phyloP scores from a whole-genome alignment of 345 rosid genomes.

The Kernera saxatilis region DNA sequence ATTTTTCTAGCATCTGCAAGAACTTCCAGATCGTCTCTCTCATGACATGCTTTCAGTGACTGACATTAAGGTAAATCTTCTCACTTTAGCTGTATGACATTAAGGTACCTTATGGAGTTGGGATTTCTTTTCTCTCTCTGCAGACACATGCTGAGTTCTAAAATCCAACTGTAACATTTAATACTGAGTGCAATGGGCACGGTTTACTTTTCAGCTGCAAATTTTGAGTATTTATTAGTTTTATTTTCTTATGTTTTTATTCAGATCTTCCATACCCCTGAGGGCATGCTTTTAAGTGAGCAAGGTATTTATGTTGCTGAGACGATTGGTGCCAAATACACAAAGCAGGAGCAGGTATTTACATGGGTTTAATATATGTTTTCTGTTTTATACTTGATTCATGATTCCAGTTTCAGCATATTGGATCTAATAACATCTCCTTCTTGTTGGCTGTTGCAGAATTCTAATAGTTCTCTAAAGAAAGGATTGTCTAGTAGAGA shows the following conservation, averaged over 20 bases:
- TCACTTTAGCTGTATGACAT: constrained; percentile 6
- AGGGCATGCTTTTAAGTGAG: constrained; percentile 83
- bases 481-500: constrained; percentile 63
- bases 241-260: constrained; percentile 1
- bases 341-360: constrained; percentile 52
- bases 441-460: constrained; percentile 16
- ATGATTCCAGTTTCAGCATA: background rate
- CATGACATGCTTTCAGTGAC: constrained; percentile 78
- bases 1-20: constrained; percentile 51
- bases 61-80: constrained; percentile 61
- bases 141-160: background rate
- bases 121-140: background rate
- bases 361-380: background rate
- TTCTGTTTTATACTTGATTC: background rate
- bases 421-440: constrained; percentile 38
- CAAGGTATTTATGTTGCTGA: constrained; percentile 87
- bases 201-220: background rate
- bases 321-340: constrained; percentile 55
- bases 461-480: constrained; percentile 50
- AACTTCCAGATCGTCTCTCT: constrained; percentile 60
- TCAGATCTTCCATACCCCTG: constrained; percentile 86
- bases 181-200: background rate
- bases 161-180: background rate
- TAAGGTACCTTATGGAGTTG: background rate
- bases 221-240: constrained; percentile 3